Evolutionary conservation across 1,284 basidiomycete genomes (phyloP).

Genomic region (Boletus sp.): DNA sequence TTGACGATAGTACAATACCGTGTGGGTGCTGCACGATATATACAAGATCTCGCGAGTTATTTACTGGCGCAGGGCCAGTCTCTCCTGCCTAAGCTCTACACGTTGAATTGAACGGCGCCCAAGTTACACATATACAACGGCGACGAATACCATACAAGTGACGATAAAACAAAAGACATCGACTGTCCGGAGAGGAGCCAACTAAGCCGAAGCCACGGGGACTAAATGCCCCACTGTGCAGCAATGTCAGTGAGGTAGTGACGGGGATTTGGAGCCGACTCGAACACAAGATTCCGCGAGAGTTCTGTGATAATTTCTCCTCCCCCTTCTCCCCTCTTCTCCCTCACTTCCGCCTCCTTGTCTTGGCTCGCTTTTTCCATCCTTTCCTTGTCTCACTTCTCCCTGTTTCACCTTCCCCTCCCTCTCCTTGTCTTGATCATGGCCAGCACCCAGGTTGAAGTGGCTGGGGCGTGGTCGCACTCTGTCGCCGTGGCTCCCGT

Average conservation of each 20-base stretch:
- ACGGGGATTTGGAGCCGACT: neutral
- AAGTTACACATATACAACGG: constrained; percentile 2
- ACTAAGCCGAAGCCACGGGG: neutral
- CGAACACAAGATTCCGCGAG: neutral
- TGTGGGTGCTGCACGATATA: neutral
- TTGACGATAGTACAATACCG: neutral
- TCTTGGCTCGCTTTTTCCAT: neutral
- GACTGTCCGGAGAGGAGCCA: neutral
- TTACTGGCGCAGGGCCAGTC: neutral
- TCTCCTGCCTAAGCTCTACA: neutral
- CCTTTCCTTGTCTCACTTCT: neutral
- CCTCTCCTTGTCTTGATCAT: neutral
- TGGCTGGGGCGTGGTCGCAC: no score
- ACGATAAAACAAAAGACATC: constrained; percentile 15
- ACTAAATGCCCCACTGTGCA: constrained; percentile 1
- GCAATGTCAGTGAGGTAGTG: neutral
- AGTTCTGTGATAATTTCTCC: neutral
- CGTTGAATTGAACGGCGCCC: neutral
- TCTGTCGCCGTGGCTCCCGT: no score
- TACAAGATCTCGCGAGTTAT: neutral
- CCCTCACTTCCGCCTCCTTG: neutral
- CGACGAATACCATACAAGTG: constrained; percentile 2
- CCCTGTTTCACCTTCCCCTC: neutral
- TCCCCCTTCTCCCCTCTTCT: neutral
- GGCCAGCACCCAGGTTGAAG: no score